A percentile compares a stretch with the other conserved stretches of the same genome.
These are phyloP conservation scores for Neurospora tetrasperma DNA, from an alignment of 495 filamentous ascomycete species.

Conservation along the genomic window DNA sequence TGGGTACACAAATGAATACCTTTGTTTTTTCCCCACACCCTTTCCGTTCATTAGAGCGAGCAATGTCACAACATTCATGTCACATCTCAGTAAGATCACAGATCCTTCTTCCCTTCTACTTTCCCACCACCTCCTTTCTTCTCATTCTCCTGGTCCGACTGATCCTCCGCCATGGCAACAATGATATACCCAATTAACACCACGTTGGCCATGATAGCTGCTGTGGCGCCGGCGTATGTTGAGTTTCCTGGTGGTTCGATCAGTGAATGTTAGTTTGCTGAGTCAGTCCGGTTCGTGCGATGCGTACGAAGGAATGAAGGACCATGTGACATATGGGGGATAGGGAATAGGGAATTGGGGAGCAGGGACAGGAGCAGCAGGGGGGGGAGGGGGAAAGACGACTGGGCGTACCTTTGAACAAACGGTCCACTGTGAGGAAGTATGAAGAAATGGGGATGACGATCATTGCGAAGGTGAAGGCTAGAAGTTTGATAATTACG, in stretches of 20 bases:
- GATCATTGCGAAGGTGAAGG: slow-evolving; percentile 88
- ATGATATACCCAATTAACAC: slow-evolving; percentile 85
- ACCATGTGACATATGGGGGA: background rate
- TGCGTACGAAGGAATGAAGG: background rate
- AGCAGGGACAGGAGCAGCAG: background rate
- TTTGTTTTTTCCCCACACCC: background rate
- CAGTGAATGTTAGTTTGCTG: background rate
- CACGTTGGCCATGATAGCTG: slow-evolving; percentile 83
- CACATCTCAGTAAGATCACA: slow-evolving; percentile 21
- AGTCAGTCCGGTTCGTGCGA: background rate
- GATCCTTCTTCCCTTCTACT: slow-evolving; percentile 48
- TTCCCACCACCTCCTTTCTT: slow-evolving; percentile 24
- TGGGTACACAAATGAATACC: background rate
- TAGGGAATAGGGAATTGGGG: background rate
- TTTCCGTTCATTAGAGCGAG: background rate
- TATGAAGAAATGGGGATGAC: slow-evolving; percentile 75
- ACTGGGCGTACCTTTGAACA: slow-evolving; percentile 58
- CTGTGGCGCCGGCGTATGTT: slow-evolving; percentile 72
- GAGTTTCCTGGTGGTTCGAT: slow-evolving; percentile 53
- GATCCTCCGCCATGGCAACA: slow-evolving; percentile 87
- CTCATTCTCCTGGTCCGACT: slow-evolving; percentile 48
- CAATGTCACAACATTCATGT: background rate
- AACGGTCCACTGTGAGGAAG: slow-evolving; percentile 62
- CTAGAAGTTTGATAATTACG: slow-evolving; percentile 81
- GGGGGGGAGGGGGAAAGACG: background rate